These are phyloP conservation scores for Acanthamoeba healyi DNA, from an alignment of 208 protist genomes.

Conservation along the genomic window DNA sequence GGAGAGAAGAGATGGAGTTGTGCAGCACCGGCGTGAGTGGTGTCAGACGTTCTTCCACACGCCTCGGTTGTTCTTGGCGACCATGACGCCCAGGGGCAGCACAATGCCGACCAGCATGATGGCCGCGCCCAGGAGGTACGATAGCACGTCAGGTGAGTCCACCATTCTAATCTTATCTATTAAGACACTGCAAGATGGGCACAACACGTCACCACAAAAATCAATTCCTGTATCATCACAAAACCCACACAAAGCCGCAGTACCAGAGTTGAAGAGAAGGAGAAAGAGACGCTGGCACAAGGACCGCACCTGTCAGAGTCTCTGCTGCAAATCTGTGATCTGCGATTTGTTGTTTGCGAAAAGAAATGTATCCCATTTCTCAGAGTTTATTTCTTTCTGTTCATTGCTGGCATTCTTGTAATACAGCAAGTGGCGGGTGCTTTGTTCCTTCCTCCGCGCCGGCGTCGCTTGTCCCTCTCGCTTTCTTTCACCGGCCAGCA, in stretches of 20 bases:
- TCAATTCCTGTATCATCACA: too few relatives aligned
- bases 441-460: not conserved
- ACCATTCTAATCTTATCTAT: not conserved
- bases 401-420: not conserved
- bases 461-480: too few relatives aligned
- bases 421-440: not conserved
- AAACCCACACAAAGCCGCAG: too few relatives aligned
- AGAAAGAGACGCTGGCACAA: too few relatives aligned
- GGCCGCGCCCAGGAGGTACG: constrained; percentile 34
- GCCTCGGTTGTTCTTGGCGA: constrained; percentile 66
- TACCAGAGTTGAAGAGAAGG: too few relatives aligned
- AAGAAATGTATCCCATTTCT: not conserved
- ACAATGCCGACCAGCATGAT: constrained; percentile 68
- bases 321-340: too few relatives aligned
- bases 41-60: constrained; percentile 53
- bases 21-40: not conserved
- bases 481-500: too few relatives aligned
- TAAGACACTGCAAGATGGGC: not conserved
- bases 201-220: not conserved
- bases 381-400: too few relatives aligned
- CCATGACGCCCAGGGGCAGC: constrained; percentile 45
- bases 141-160: constrained; percentile 7
- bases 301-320: too few relatives aligned
- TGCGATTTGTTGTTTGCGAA: too few relatives aligned
- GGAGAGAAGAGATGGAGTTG: not conserved